phyloP scores from a whole-genome alignment of 2,329 filamentous ascomycete species.

The Fusarium algeriense region DNA sequence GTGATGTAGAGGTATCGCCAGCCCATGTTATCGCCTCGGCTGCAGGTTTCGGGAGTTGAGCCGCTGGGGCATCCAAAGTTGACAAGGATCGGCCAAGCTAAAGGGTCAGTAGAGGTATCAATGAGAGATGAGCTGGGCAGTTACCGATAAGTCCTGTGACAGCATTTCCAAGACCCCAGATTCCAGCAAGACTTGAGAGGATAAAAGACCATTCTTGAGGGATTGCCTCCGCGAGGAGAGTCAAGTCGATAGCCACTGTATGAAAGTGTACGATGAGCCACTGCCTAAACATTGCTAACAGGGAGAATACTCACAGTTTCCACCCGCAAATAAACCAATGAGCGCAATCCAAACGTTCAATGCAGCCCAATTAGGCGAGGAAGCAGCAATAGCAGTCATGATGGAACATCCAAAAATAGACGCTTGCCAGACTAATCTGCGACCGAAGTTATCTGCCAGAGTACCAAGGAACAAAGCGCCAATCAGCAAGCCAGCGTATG shows the following conservation, averaged over 20 bases:
- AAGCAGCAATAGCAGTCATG: not conserved
- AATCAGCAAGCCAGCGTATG: not conserved
- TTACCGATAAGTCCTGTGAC: not conserved
- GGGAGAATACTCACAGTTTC: not conserved
- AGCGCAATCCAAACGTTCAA: not conserved
- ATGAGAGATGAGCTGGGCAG: rapidly evolving
- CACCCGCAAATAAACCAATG: not conserved
- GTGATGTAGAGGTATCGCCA: conserved; percentile 1
- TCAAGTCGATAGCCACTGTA: not conserved
- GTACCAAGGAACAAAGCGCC: not conserved
- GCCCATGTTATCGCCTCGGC: not conserved
- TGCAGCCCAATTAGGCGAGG: not conserved
- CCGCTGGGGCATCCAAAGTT: conserved; percentile 1
- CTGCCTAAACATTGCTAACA: too few species aligned
- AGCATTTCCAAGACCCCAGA: not conserved
- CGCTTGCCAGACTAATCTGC: not conserved
- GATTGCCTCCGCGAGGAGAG: not conserved
- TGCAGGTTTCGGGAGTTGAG: not conserved
- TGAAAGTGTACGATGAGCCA: not conserved
- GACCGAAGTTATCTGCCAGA: not conserved
- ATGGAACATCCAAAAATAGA: not conserved
- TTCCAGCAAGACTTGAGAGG: not conserved
- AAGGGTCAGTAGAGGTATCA: not conserved
- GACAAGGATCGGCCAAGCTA: not conserved
- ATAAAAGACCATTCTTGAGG: not conserved